These are phyloP conservation scores for Medicago lupulina DNA, from an alignment of 306 rosid genomes.

Conservation along the genomic window DNA sequence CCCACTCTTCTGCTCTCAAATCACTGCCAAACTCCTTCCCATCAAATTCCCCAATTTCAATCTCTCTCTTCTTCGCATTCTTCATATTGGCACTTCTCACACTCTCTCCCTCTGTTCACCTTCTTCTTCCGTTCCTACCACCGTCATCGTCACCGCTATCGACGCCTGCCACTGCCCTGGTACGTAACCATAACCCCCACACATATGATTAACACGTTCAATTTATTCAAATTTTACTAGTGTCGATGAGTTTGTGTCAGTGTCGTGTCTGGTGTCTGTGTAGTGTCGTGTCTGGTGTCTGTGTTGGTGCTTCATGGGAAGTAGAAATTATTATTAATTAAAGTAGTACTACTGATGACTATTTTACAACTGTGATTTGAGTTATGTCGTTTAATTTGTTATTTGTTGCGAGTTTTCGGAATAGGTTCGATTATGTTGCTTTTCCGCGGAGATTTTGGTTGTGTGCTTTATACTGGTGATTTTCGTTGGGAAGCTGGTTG, in stretches of 20 bases:
- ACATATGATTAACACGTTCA: too few relatives aligned
- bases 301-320: too few relatives aligned
- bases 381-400: not conserved
- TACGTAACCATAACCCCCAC: not conserved
- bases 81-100: conserved; percentile 53
- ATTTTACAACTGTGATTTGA: too few relatives aligned
- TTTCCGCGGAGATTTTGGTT: conserved; percentile 75
- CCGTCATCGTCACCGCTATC: conserved; percentile 55
- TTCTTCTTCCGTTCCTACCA: conserved; percentile 44
- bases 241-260: too few relatives aligned
- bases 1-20: conserved; percentile 67
- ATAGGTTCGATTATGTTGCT: conserved; percentile 72
- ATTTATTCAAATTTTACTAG: too few relatives aligned
- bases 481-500: conserved; percentile 68
- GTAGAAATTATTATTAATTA: too few relatives aligned
- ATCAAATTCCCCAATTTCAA: conserved; percentile 63
- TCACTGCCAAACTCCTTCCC: conserved; percentile 71
- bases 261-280: too few relatives aligned
- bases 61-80: conserved; percentile 67
- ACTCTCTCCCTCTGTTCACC: conserved; percentile 54
- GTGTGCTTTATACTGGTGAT: conserved; percentile 70
- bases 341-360: too few relatives aligned
- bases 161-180: conserved; percentile 84
- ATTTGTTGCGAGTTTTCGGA: too few relatives aligned
- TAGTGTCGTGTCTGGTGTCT: too few relatives aligned